Percentiles rank a stretch among this genome's conserved stretches.
phyloP scores from a whole-genome alignment of 1,139 yeast genomes.

The Scheffersomyces titani region DNA sequence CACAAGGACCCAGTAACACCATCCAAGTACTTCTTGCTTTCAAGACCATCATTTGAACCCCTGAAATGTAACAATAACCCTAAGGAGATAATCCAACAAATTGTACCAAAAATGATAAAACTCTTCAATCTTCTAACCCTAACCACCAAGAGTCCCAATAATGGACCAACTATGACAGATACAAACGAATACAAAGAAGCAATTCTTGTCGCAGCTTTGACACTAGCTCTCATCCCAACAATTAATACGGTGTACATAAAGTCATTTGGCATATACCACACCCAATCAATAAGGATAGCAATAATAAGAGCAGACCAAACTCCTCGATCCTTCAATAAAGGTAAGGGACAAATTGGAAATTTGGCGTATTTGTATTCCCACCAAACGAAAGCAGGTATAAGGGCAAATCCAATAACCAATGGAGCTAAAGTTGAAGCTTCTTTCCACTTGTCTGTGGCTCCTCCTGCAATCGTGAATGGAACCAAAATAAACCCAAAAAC shows the following conservation, averaged over 20 bases:
- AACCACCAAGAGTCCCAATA: slow-evolving; percentile 57
- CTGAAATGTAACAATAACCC: slow-evolving; percentile 62
- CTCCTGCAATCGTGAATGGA: slow-evolving; percentile 59
- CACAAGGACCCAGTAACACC: slow-evolving; percentile 72
- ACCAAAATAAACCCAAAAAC: slow-evolving; percentile 60
- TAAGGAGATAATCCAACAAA: slow-evolving; percentile 56
- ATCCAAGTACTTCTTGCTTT: slow-evolving; percentile 24
- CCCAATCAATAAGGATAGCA: slow-evolving; percentile 55
- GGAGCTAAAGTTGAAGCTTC: slow-evolving; percentile 59
- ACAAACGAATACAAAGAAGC: slow-evolving; percentile 64
- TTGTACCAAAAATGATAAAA: slow-evolving; percentile 58
- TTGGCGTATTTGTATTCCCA: slow-evolving; percentile 57
- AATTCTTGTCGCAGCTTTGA: slow-evolving; percentile 66
- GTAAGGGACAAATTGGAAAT: slow-evolving; percentile 60
- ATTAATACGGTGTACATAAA: slow-evolving; percentile 63
- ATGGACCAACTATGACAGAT: slow-evolving; percentile 60
- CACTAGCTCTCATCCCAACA: slow-evolving; percentile 61
- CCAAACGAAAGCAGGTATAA: slow-evolving; percentile 52
- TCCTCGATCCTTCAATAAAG: slow-evolving; percentile 63
- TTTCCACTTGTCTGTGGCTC: slow-evolving; percentile 50
- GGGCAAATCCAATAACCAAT: slow-evolving; percentile 59
- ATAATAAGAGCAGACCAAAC: slow-evolving; percentile 54
- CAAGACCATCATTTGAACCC: slow-evolving; percentile 48
- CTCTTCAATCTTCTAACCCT: slow-evolving; percentile 55
- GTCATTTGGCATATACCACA: slow-evolving; percentile 70